phyloP scores from a whole-genome alignment of 2,329 filamentous ascomycete genomes.

The Nothophoma quercina region DNA sequence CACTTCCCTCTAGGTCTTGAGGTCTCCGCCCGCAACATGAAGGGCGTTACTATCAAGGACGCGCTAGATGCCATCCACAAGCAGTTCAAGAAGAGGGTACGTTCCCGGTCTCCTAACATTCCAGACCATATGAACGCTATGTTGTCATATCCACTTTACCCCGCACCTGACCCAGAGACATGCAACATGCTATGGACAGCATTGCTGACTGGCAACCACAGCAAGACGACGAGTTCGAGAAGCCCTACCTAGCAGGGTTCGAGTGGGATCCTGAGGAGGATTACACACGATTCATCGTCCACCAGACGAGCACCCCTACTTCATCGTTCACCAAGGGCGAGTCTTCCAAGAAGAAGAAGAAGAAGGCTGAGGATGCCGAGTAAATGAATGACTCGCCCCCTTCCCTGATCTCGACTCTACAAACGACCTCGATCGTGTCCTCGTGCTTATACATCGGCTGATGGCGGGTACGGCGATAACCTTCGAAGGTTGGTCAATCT shows the following conservation, averaged over 20 bases:
- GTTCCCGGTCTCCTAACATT: conserved; percentile 38
- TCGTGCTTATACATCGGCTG: conserved; percentile 31
- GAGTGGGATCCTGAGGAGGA: conserved; percentile 95
- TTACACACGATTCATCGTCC: conserved; percentile 86
- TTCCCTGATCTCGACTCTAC: conserved; percentile 43
- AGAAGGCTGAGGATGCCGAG: conserved; percentile 46
- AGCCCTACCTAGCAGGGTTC: conserved; percentile 89
- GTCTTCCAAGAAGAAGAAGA: conserved; percentile 50
- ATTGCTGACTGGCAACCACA: conserved; percentile 51
- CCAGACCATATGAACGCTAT: background rate
- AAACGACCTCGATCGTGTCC: conserved; percentile 32
- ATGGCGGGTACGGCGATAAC: conserved; percentile 31
- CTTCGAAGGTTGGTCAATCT: conserved; percentile 37
- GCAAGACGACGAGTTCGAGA: conserved; percentile 90
- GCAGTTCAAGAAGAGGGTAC: conserved; percentile 93
- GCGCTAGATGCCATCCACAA: conserved; percentile 95
- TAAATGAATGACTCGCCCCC: conserved; percentile 50
- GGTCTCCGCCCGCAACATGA: conserved; percentile 88
- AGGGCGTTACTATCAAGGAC: conserved; percentile 97
- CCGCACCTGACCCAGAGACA: conserved; percentile 4
- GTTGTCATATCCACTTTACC: conserved; percentile 7
- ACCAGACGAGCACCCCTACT: conserved; percentile 72
- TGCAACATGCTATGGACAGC: background rate
- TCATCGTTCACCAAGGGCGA: conserved; percentile 53
- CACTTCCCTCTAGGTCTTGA: conserved; percentile 88